Base-by-base conservation (phyloP, 2,329 filamentous ascomycete genomes). In the Fusarium solani-melongenae region DNA sequence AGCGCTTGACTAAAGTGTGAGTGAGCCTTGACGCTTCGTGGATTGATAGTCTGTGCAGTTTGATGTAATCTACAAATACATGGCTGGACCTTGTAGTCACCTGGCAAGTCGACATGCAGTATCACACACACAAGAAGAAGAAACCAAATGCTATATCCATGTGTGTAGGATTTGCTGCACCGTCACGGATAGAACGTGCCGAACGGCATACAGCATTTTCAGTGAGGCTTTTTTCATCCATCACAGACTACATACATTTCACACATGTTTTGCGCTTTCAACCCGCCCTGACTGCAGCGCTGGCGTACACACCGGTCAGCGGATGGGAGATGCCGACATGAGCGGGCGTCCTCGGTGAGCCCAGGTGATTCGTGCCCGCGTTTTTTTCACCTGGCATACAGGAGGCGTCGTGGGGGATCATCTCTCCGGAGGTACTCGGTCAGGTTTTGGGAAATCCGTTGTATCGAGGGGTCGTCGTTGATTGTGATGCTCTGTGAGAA, bases 321-420 rank as follows among this genome's bases (percentile, higher is more conserved):
- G 70, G 72, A 71, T 71, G 14, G 31, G 65, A 56, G n/a, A 55
- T 75, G 70, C 73, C 73, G 73, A 62, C 64, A 62, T 17, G 49
- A 53, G 49, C 17, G 62, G 36, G 27, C n/a, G 20, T 33, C 14
- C 15, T 57, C 29, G 36, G 34, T 44, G 51, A 56, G 20, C 20
- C 20, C 7, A 29, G 51, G 38, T 74, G 66, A 75, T 74, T 74
- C 72, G 72, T 73, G 72, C 72, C 72, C 72, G 69, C 72, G 72
- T 70, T 49, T 41, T 49, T 41, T 17, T 29, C 29, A 20, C 15
- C 49, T 24, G 17, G 12, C 12, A 53, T 27, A 34, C 60, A 27
- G 11, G 31, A 51, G 10, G 62, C 49, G 44, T 36, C 60, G 64
- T 69, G 68, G 71, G 71, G 71, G 66, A 31, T 51, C 46, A 31